Evolutionary conservation across 1,139 yeast genomes (phyloP), one percentile per base, ranked within the genome.

Genomic region (Zygosaccharomyces sapae): DNA sequence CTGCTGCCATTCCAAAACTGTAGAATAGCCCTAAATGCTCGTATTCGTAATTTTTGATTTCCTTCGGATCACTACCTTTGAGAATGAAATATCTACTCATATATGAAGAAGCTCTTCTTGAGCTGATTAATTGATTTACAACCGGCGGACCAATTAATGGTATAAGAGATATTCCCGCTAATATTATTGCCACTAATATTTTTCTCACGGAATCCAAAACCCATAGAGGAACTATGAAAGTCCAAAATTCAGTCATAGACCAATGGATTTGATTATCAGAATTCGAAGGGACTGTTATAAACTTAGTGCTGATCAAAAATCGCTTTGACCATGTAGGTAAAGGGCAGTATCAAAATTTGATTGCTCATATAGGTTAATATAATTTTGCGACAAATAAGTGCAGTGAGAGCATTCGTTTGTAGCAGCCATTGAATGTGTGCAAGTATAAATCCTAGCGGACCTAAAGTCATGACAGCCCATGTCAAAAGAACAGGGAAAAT

Each of bases 1-100:
- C 67, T 3, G 68, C 57, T 13, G 59, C 52, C 46, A 62, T 52
- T 3, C 70, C 70, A 51, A 65, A 65, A 5, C 58, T 57, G 37
- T 59, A 45, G 33, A 61, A 60, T 22, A 56, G 54, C 1, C 61
- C 61, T 13, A 56, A 43, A 42, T 63, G 59, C 33, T 48, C 49
- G 36, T 57, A 56, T 44, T 57, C 48, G 37, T 52, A 55, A 13
- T 50, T 44, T 37, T 52, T 51, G 5, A 45, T 46, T 24, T 52
- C 50, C 22, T 51, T 36, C 8, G 42, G 33, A 34, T 43, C 48
- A 7, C 41, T 30, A 13, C 55, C 51, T 33, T 47, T 53, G 39
- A 57, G 30, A 10, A 51, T 39, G 34, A 55, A 54, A 38, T 55
- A 58, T 38, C 58, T 52, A 3, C 49, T 37, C 45, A 59, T 44